Conservation (phyloP, 352 stramenopile genomes). For the Globisporangium canariense region DNA sequence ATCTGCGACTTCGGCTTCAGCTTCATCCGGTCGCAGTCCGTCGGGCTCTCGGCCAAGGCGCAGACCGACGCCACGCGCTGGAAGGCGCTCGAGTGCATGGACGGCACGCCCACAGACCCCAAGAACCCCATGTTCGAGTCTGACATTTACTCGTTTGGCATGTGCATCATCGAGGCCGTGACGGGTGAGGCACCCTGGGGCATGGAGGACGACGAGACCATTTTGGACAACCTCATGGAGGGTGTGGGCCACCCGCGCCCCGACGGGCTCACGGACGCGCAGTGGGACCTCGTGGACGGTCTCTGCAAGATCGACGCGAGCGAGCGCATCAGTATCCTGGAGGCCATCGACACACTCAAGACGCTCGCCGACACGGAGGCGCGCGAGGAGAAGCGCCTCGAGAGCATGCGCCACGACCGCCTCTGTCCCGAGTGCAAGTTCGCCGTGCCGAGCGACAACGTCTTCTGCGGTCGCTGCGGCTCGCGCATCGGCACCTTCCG, state of each 20-base stretch:
- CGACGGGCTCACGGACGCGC: constrained; percentile 13
- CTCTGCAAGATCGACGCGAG: constrained; percentile 7
- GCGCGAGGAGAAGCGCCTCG: constrained; percentile 13
- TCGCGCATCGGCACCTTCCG: constrained; percentile 16
- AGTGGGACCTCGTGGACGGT: constrained; percentile 16
- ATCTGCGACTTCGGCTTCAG: constrained; percentile 46
- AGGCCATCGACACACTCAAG: constrained; percentile 13
- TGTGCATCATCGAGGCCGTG: constrained; percentile 44
- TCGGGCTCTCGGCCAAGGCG: constrained; percentile 25
- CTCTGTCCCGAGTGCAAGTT: constrained; percentile 17
- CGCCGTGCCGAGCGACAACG: constrained; percentile 16
- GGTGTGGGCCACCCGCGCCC: constrained; percentile 13
- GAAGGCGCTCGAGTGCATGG: constrained; percentile 41
- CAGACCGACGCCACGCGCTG: constrained; percentile 36
- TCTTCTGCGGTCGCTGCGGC: constrained; percentile 17
- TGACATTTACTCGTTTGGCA: constrained; percentile 40
- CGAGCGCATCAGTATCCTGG: constrained; percentile 10
- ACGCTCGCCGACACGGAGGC: constrained; percentile 16
- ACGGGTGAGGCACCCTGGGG: constrained; percentile 30
- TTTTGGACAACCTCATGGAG: constrained; percentile 23
- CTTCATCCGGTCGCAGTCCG: constrained; percentile 32
- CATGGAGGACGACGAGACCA: constrained; percentile 24
- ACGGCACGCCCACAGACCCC: constrained; percentile 1
- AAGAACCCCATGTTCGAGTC: constrained; percentile 27
- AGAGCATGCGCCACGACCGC: constrained; percentile 16